Base-by-base conservation (phyloP, 352 stramenopile species). In the Plasmopara halstedii region DNA sequence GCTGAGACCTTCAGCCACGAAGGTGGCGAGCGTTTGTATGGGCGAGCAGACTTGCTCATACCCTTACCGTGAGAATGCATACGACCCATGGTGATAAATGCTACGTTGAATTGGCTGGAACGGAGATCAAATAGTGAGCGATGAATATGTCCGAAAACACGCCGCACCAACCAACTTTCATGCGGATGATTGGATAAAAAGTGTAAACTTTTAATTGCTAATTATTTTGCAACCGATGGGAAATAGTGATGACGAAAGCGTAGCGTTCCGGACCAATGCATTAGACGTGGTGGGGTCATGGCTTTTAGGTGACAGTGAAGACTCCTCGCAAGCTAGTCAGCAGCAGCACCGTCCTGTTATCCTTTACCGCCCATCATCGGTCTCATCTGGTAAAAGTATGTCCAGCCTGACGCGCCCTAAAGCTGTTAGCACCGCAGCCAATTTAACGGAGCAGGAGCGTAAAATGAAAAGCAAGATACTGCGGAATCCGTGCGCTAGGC, bases 61-160 rank as follows among this genome's bases (percentile, higher is more conserved):
- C 97, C 97, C 94, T 99, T 99, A 64, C 97, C 96, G 65, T 75
- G 88, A 83, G 87, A 96, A 81, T 99, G 95, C 89, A 99, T 98
- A 70, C 96, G 96, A 94, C 96, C 96, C 95, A 99, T 99, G 74
- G 80, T 78, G 52, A 56, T 62, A 62, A 46, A 22, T 27, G 19
- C 15, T 26, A 57, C 57, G 73, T 67, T 61, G 37, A 62, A 58
- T 67, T 76, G 2, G 67, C 61, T 75, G 62, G 43, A 69, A 58
- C 77, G 72, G 63, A 82, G 73, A 85, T 83, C 76, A 88, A 84
- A 81, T 64, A 81, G 44, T 76, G 59, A 50, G 25, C 14, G 0
- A 14, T 0, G 0, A 14, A 2, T 10, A 15, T 29, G 22, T n/a
- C 25, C 2, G 7, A 26, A 46, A 21, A 27, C 37, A 20, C 18